Evolutionary conservation across 352 stramenopile genomes (phyloP).

Genomic region (Globisporangium radiosum): DNA sequence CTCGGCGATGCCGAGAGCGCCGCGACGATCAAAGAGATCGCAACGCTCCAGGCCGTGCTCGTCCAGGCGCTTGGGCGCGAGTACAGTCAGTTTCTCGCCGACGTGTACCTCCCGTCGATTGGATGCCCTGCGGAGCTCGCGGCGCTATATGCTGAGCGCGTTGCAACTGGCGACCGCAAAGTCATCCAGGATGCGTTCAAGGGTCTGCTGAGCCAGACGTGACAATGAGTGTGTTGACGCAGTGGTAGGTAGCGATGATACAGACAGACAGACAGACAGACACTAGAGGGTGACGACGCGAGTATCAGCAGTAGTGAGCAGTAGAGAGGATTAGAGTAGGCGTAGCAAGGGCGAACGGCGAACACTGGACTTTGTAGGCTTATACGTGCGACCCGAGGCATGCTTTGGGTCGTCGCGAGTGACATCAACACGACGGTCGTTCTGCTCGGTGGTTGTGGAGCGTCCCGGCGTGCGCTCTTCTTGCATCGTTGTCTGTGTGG

Average conservation of each 20-base stretch:
- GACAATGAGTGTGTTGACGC: not conserved
- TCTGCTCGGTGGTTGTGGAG: not conserved
- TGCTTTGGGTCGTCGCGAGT: not conserved
- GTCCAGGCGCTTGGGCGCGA: conserved; percentile 45
- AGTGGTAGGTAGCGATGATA: too few species aligned
- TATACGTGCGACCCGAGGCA: too few species aligned
- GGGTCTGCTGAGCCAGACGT: conserved; percentile 49
- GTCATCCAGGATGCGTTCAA: conserved; percentile 63
- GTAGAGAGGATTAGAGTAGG: too few species aligned
- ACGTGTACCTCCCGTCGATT: conserved; percentile 54
- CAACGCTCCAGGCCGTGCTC: conserved; percentile 58
- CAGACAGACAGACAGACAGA: not conserved
- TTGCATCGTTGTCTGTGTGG: too few species aligned
- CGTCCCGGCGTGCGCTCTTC: not conserved
- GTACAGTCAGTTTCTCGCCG: conserved; percentile 55
- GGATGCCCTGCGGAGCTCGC: conserved; percentile 55
- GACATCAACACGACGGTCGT: not conserved
- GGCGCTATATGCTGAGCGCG: conserved; percentile 47
- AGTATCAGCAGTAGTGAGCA: too few species aligned
- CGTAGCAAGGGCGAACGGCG: too few species aligned
- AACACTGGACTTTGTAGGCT: too few species aligned
- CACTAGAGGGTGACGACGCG: too few species aligned
- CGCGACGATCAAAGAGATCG: conserved; percentile 69
- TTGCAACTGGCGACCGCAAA: conserved; percentile 57
- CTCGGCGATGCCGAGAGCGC: conserved; percentile 61